Base-by-base conservation (phyloP, 2,329 filamentous ascomycete species). In the Sarocladium kiliense region DNA sequence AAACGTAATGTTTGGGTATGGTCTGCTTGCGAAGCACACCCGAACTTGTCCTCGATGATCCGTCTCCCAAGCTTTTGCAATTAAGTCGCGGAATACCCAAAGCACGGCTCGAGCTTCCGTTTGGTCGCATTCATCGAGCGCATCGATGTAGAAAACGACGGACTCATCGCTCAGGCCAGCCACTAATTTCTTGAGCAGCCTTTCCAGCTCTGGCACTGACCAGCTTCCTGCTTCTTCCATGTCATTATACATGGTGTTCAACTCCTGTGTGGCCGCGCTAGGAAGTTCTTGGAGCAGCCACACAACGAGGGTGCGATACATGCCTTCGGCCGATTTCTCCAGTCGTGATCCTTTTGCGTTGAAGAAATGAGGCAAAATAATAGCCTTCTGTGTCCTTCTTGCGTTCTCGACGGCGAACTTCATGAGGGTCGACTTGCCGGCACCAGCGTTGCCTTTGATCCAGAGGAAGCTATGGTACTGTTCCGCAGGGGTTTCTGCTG, bases 361-460 rank as follows among this genome's bases (percentile, higher is more conserved):
- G 68, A 80, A 80, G 65, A 79, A 80, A 64, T 78, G 79, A 1
- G 70, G 74, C 1, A 77, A 16, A 1, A 62, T 54, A 3, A 42
- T 32, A 11, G 32, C 21, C 9, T 30, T 1, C 57, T 57, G 11
- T 59, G 55, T 49, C 18, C 60, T 59, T n/a, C 56, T 56, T 19
- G 60, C 34, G 34, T 54, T 47, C 26, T 25, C 26, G 36, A 62
- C 54, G 7, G 62, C 59, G 47, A 70, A 74, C 50, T 75, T 77
- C 72, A 77, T 76, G 1, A 77, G 56, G 0, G 71, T 76, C 1
- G 71, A 79, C 57, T 79, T 79, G 1, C 73, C 73, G 2, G 68
- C 64, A 0, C 73, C 73, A 2, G 73, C 68, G 19, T 75, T 73
- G 2, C 75, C 76, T 54, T 71, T 70, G 53, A 78, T 74, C 74